A percentile compares a stretch with the other conserved stretches of the same genome.
Evolutionary conservation across 1,139 yeast genomes (phyloP).

Genomic region (Ashbya aceris): DNA sequence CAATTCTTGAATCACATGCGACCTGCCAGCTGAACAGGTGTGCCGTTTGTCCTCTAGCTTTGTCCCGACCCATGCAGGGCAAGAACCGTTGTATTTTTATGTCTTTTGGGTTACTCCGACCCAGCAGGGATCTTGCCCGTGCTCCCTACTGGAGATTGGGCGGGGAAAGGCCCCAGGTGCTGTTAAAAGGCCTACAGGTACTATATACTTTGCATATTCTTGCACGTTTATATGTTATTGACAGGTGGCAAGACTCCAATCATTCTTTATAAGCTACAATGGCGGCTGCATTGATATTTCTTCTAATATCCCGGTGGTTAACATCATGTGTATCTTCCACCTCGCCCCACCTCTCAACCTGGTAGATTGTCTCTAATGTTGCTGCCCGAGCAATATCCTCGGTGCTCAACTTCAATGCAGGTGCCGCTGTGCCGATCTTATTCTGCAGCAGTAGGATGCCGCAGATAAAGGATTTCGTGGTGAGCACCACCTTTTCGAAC

Average conservation of each 20-base stretch:
- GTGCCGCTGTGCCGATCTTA: conserved; percentile 21
- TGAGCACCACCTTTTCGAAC: conserved; percentile 75
- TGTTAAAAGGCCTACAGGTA: not conserved
- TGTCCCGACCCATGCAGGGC: too few relatives aligned
- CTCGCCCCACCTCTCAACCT: conserved; percentile 92
- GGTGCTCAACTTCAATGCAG: conserved; percentile 31
- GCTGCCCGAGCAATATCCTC: conserved; percentile 74
- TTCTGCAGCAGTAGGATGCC: conserved; percentile 39
- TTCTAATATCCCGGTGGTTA: conserved; percentile 76
- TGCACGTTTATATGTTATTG: not conserved
- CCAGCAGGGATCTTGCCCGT: too few relatives aligned
- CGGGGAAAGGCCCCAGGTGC: too few relatives aligned
- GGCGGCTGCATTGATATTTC: conserved; percentile 79
- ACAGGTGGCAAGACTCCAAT: conserved; percentile 1
- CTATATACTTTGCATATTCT: not conserved
- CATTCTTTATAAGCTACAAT: conserved; percentile 37
- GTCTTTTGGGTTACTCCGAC: too few relatives aligned
- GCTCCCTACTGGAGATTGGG: too few relatives aligned
- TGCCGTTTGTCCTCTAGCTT: too few relatives aligned
- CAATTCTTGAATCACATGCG: too few relatives aligned
- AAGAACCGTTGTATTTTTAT: too few relatives aligned
- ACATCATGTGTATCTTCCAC: conserved; percentile 98
- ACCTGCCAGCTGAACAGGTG: too few relatives aligned
- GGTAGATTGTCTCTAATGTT: conserved; percentile 72
- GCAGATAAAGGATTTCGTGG: conserved; percentile 77